Percentiles rank a stretch among this genome's conserved stretches.
These are phyloP conservation scores for Babesia bigemina DNA, from an alignment of 169 alveolate species.

Conservation along the genomic window DNA sequence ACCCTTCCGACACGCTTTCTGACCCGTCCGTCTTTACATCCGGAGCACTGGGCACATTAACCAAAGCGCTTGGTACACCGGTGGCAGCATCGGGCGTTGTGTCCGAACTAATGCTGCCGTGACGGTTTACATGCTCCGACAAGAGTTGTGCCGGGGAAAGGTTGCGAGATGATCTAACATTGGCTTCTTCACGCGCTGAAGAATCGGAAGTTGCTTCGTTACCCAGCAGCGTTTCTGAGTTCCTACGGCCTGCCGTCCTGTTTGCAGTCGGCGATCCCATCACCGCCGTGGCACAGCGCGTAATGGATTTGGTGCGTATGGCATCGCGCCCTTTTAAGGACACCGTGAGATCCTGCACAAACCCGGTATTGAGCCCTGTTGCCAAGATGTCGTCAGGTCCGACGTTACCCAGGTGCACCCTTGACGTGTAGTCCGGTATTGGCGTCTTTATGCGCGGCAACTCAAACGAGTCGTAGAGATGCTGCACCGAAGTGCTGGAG, in stretches of 20 bases:
- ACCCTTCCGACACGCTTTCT: background rate
- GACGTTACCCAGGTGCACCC: slow-evolving; percentile 43
- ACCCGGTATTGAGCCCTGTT: slow-evolving; percentile 21
- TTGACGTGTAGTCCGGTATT: slow-evolving; percentile 52
- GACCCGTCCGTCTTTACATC: background rate
- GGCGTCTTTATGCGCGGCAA: slow-evolving; percentile 52
- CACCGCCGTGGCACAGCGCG: background rate
- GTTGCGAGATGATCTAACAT: too few relatives aligned
- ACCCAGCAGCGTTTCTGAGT: background rate
- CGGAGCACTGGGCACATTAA: background rate
- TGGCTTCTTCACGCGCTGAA: background rate
- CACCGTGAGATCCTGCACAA: slow-evolving; percentile 26
- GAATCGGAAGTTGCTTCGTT: background rate
- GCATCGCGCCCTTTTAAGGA: slow-evolving; percentile 2
- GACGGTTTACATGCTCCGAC: background rate
- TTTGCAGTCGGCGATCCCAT: background rate
- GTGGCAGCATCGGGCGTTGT: background rate
- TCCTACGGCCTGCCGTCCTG: background rate
- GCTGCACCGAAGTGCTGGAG: slow-evolving; percentile 20
- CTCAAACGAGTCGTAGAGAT: slow-evolving; percentile 53
- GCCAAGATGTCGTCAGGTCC: slow-evolving; percentile 19
- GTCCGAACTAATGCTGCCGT: background rate
- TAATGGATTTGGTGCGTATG: background rate
- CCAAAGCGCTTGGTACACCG: background rate
- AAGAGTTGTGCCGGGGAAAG: background rate